phyloP scores from a whole-genome alignment of 495 filamentous ascomycete genomes.

The Hypoxylon crocopeplum region DNA sequence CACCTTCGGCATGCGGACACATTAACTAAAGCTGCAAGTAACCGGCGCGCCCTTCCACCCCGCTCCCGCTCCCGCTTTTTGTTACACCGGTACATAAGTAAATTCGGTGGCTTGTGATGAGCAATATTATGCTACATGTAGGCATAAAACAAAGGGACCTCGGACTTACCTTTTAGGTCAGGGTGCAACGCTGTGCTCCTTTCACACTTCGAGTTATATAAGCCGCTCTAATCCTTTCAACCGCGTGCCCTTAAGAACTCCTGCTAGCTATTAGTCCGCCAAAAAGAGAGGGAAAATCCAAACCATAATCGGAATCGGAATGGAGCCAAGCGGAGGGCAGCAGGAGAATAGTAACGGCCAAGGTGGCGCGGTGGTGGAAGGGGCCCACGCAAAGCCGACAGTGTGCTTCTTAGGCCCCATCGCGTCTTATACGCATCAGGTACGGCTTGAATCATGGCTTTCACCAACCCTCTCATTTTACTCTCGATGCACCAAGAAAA shows the following conservation, averaged over 20 bases:
- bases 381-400: slow-evolving; percentile 34
- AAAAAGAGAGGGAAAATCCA: too few species aligned
- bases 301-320: too few species aligned
- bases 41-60: neutral
- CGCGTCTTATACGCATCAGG: slow-evolving; percentile 92
- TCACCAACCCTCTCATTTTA: neutral
- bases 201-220: too few species aligned
- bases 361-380: neutral
- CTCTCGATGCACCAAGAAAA: neutral
- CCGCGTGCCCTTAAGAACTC: too few species aligned
- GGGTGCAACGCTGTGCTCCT: too few species aligned
- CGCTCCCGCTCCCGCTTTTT: neutral
- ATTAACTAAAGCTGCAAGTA: neutral
- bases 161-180: too few species aligned
- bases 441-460: slow-evolving; percentile 43
- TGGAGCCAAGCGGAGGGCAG: slow-evolving; percentile 17
- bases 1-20: neutral
- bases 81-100: too few species aligned
- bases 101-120: too few species aligned
- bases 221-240: too few species aligned
- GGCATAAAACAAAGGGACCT: too few species aligned
- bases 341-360: neutral
- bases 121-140: too few species aligned
- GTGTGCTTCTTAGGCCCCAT: slow-evolving; percentile 86
- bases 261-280: too few species aligned